Evolutionary conservation across 768 basidiomycete genomes (phyloP).

Genomic region (Stropharia rugosoannulata): DNA sequence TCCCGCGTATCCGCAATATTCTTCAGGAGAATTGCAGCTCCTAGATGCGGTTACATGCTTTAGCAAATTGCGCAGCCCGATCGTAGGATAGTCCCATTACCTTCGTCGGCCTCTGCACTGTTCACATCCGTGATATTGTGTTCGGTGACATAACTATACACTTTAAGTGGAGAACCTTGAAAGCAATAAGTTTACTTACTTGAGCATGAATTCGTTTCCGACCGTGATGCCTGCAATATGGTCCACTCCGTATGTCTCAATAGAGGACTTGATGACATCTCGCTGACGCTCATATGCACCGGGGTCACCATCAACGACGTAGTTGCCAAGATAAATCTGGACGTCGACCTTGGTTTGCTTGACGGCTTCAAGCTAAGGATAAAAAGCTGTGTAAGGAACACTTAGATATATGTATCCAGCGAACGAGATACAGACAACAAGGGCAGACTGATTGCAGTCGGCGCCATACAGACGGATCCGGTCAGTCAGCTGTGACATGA

Average conservation of each 20-base stretch:
- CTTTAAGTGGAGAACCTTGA: neutral
- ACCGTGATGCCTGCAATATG: constrained; percentile 83
- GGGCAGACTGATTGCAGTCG: constrained; percentile 80
- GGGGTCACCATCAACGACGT: constrained; percentile 55
- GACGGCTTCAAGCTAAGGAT: constrained; percentile 76
- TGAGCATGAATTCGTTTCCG: constrained; percentile 89
- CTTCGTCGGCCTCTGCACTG: constrained; percentile 48
- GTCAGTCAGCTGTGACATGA: constrained; percentile 83
- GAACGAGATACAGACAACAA: constrained; percentile 50
- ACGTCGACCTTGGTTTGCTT: constrained; percentile 84
- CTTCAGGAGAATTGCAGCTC: constrained; percentile 56
- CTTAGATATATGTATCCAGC: neutral
- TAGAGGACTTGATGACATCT: constrained; percentile 58
- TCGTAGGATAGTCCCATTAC: constrained; percentile 18
- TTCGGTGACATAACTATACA: constrained; percentile 49
- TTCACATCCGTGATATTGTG: constrained; percentile 55
- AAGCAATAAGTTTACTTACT: constrained; percentile 40
- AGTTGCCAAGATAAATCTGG: constrained; percentile 75
- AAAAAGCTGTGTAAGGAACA: neutral
- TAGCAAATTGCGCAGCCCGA: neutral
- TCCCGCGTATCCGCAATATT: constrained; percentile 66
- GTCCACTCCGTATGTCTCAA: constrained; percentile 75
- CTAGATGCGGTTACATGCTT: constrained; percentile 23
- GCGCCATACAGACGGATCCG: constrained; percentile 83
- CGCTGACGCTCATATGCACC: constrained; percentile 72